phyloP scores from a whole-genome alignment of 192 early-diverging fungal species.

The Gaertneriomyces sp. region DNA sequence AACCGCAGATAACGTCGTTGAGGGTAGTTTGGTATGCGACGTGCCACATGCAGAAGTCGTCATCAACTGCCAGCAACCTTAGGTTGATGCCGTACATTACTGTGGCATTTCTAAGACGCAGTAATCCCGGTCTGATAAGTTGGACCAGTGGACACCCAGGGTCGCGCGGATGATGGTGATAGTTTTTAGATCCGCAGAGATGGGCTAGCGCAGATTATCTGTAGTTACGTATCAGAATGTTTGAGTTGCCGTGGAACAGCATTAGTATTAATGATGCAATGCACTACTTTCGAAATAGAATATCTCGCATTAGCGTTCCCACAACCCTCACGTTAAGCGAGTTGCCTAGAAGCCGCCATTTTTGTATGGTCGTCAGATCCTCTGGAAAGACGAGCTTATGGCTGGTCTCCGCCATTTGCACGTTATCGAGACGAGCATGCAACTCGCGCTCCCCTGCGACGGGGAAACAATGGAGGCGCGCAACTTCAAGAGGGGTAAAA shows the following conservation, averaged over 20 bases:
- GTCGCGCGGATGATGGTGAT: too few species aligned
- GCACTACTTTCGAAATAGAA: constrained; percentile 1
- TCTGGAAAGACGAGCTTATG: constrained; percentile 67
- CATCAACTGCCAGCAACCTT: too few species aligned
- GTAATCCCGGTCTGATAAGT: too few species aligned
- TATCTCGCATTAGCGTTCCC: constrained; percentile 57
- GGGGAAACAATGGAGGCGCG: constrained; percentile 76
- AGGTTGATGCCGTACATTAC: too few species aligned
- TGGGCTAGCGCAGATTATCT: too few species aligned
- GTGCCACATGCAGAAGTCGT: constrained; percentile 5
- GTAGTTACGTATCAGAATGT: too few species aligned
- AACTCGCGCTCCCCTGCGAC: constrained; percentile 23
- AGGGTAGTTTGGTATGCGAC: constrained; percentile 11
- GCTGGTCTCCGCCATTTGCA: neutral
- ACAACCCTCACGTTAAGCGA: constrained; percentile 84
- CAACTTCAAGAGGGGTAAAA: constrained; percentile 76
- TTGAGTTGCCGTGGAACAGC: too few species aligned
- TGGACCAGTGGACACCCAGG: too few species aligned
- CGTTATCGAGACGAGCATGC: neutral
- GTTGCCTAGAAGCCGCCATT: constrained; percentile 85
- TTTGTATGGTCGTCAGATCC: constrained; percentile 63
- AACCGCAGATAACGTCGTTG: neutral
- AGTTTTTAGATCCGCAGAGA: too few species aligned
- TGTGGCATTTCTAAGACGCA: too few species aligned
- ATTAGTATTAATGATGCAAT: too few species aligned